phyloP scores from a whole-genome alignment of 306 rosid species.

The Sphenostylis stenocarpa region DNA sequence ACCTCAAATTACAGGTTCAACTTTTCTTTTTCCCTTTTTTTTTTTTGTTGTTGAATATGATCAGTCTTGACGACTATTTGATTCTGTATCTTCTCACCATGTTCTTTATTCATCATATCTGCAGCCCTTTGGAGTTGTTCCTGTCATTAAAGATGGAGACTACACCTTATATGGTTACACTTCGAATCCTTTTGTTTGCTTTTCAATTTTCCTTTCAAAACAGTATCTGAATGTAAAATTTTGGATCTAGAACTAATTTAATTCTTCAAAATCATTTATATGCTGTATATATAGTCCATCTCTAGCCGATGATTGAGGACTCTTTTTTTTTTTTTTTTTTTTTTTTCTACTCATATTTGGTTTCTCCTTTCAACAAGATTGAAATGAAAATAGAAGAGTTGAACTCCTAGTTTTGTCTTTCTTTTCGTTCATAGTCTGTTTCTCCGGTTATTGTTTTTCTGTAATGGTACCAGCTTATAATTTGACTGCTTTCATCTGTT shows the following conservation, averaged over 20 bases:
- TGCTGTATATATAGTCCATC: too few relatives aligned
- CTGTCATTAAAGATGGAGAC: constrained; percentile 53
- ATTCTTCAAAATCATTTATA: too few relatives aligned
- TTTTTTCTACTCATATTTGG: not conserved
- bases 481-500: not conserved
- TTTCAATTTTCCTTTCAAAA: too few relatives aligned
- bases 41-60: not conserved
- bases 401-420: not conserved
- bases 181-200: not conserved
- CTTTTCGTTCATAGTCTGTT: not conserved
- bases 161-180: constrained; percentile 42
- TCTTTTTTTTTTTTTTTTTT: too few relatives aligned
- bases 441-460: not conserved
- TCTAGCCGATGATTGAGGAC: too few relatives aligned
- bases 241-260: too few relatives aligned
- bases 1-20: constrained; percentile 47
- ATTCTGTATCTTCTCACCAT: not conserved
- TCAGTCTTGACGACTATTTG: not conserved
- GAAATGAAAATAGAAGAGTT: not conserved
- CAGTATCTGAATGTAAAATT: too few relatives aligned
- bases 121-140: constrained; percentile 51
- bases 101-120: not conserved
- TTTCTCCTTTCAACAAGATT: too few relatives aligned
- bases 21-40: not conserved
- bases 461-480: not conserved